phyloP scores from a whole-genome alignment of 768 basidiomycete species.

The Phylloporus arenicola region DNA sequence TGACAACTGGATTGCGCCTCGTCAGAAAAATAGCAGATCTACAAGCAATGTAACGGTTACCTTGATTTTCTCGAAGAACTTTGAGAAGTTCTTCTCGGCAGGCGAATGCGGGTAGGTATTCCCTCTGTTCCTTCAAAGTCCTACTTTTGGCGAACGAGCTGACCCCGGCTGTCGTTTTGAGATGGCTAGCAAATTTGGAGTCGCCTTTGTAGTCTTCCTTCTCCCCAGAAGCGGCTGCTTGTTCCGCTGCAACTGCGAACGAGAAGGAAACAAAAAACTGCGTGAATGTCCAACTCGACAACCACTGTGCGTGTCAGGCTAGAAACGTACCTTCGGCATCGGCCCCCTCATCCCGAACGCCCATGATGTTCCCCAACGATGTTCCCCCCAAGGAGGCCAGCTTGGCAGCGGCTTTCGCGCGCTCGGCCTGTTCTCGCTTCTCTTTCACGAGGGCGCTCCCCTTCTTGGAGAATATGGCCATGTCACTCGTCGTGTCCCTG shows the following conservation, averaged over 20 bases:
- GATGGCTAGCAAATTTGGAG: constrained; percentile 93
- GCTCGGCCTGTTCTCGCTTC: constrained; percentile 93
- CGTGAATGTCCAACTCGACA: constrained; percentile 77
- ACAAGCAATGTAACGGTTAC: no score
- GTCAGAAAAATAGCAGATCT: no score
- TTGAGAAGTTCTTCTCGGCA: constrained; percentile 33
- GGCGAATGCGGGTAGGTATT: constrained; percentile 96
- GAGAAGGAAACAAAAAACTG: constrained; percentile 40
- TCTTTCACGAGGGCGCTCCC: constrained; percentile 93
- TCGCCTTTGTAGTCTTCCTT: constrained; percentile 84
- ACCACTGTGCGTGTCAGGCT: constrained; percentile 13
- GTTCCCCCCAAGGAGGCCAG: constrained; percentile 90
- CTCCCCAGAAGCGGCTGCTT: constrained; percentile 43
- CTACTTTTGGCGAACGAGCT: constrained; percentile 76
- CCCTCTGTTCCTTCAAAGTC: constrained; percentile 90
- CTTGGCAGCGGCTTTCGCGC: constrained; percentile 95
- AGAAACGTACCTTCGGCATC: constrained; percentile 77
- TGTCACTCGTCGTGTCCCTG: constrained; percentile 86
- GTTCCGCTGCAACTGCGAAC: constrained; percentile 47
- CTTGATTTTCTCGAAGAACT: no score
- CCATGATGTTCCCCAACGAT: constrained; percentile 94
- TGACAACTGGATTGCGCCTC: no score
- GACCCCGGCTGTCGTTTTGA: constrained; percentile 73
- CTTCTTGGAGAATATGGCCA: constrained; percentile 95
- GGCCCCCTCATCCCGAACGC: constrained; percentile 91